Base-by-base conservation (phyloP, 768 basidiomycete genomes). In the Tylopilus felleus region DNA sequence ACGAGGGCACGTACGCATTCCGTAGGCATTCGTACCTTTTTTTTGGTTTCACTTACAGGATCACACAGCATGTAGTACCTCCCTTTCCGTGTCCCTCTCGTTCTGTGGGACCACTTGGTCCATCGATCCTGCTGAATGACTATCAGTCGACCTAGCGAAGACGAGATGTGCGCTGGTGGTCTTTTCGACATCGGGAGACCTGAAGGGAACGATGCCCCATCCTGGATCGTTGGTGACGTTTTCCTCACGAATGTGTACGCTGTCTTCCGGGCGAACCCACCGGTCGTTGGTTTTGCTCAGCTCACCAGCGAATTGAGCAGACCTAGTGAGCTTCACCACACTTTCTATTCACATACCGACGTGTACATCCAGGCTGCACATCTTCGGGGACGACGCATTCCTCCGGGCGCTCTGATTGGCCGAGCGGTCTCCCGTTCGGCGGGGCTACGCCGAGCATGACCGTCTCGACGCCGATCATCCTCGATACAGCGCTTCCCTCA, bases 101-200 rank as follows among this genome's bases (percentile, higher is more conserved):
- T 98, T 94, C 59, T 91, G 93, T 4, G 86, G 88, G 2, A 78
- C 81, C 53, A 60, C 74, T 1, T 99, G 97, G 88, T 71, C 85
- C 6, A 90, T 99, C 66, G 79, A 73, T 62, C 51, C 81, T 0
- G 71, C 62, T 7, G 96, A 99, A 88, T 98, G 80, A 92, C 88
- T 67, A 72, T 96, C 12, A 89, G 90, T 3, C 59, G 61, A 0
- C 61, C 87, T 25, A 41, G 48, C 19, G 69, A 43, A 10, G 50
- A 10, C 10, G 12, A 40, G 1, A 51, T 70, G 66, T 88, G 88
- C 57, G 63, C 82, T 0, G 89, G 89, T 29, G 85, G 79, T 2
- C 81, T 92, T 49, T 90, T 91, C 54, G 89, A 90, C 58, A 67
- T 89, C 19, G 86, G 86, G 4, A 77, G 71, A 27, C 73, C 71